Percentiles rank a stretch among this genome's conserved stretches.
phyloP scores from a whole-genome alignment of 2,329 filamentous ascomycete species.

The Gaeumannomyces tritici region DNA sequence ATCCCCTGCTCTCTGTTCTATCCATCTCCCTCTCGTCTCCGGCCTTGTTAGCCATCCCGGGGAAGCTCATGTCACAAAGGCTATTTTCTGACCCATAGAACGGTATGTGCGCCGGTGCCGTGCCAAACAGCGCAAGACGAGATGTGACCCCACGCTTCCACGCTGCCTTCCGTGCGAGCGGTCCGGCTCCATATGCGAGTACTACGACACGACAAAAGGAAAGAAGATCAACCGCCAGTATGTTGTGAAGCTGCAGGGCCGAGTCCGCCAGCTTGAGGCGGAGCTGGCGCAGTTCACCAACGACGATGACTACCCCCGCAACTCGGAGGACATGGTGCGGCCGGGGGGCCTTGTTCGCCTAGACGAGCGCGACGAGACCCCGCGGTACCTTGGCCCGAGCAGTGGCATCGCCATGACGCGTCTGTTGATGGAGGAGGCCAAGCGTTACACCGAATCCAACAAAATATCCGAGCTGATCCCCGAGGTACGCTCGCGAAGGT shows the following conservation, averaged over 20 bases:
- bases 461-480: slow-evolving; percentile 89
- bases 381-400: slow-evolving; percentile 83
- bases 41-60: background rate
- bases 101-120: background rate
- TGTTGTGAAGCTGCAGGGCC: slow-evolving; percentile 84
- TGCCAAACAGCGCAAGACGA: slow-evolving; percentile 77
- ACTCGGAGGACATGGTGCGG: slow-evolving; percentile 76
- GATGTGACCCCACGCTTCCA: slow-evolving; percentile 88
- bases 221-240: slow-evolving; percentile 83
- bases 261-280: slow-evolving; percentile 70
- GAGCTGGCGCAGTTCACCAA: slow-evolving; percentile 73
- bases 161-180: slow-evolving; percentile 89
- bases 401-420: slow-evolving; percentile 94
- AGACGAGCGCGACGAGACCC: slow-evolving; percentile 73
- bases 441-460: slow-evolving; percentile 82
- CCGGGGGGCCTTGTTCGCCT: slow-evolving; percentile 79
- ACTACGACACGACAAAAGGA: slow-evolving; percentile 83
- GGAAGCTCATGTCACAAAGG: background rate
- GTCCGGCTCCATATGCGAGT: slow-evolving; percentile 85
- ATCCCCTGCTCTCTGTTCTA: background rate
- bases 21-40: background rate
- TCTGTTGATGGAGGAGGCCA: slow-evolving; percentile 92
- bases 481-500: slow-evolving; percentile 51
- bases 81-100: background rate
- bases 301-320: slow-evolving; percentile 61